Conservation (phyloP, 768 basidiomycete species). For the Hypholoma fasciculare region DNA sequence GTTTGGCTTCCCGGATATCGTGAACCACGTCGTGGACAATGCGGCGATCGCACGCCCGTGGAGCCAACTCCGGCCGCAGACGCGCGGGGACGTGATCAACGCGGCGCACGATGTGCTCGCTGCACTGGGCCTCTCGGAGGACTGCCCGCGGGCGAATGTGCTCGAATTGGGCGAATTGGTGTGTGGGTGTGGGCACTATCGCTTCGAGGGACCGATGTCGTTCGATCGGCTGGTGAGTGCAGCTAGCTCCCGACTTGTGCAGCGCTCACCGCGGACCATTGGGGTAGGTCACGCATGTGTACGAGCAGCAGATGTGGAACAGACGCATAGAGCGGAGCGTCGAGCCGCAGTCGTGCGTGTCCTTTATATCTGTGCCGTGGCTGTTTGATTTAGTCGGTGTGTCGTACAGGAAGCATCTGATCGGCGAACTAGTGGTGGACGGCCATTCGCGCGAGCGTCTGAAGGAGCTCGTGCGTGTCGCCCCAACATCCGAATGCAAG, state of each 20-base stretch:
- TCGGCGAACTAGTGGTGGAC: background rate
- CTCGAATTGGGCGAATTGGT: background rate
- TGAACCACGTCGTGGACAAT: background rate
- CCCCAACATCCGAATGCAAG: background rate
- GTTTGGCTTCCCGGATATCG: background rate
- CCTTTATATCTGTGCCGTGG: background rate
- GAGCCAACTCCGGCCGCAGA: background rate
- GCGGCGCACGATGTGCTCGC: background rate
- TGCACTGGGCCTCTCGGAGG: background rate
- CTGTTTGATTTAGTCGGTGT: background rate
- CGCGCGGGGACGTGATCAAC: background rate
- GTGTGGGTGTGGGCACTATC: background rate
- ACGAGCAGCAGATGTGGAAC: background rate
- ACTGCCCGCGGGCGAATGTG: background rate
- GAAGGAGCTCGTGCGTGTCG: background rate
- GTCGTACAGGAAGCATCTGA: background rate
- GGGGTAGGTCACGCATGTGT: constrained; percentile 1
- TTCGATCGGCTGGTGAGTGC: background rate
- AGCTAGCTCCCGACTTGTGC: background rate
- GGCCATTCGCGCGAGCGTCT: constrained; percentile 2
- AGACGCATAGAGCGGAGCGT: background rate
- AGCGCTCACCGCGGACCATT: background rate
- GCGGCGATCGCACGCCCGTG: background rate
- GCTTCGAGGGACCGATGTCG: background rate
- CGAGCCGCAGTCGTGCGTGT: background rate